phyloP scores from a whole-genome alignment of 2,329 filamentous ascomycete genomes.

The Thielaviopsis ethacetica region DNA sequence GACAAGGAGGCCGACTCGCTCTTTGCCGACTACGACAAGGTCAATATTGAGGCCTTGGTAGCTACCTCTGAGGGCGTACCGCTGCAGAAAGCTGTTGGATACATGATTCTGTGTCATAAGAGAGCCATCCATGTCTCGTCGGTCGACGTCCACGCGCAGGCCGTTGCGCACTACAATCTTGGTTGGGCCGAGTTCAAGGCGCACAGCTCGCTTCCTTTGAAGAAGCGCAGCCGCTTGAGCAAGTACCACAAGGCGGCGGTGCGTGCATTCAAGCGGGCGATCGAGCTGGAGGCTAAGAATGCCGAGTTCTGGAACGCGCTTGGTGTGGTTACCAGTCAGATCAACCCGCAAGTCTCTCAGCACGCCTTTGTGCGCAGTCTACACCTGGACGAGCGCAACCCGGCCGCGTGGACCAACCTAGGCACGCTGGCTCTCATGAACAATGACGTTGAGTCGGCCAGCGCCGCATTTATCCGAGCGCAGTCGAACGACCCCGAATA shows the following conservation, averaged over 20 bases:
- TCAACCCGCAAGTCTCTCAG: slow-evolving; percentile 78
- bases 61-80: slow-evolving; percentile 22
- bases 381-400: slow-evolving; percentile 79
- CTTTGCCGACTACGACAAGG: slow-evolving; percentile 52
- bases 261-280: slow-evolving; percentile 84
- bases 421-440: slow-evolving; percentile 74
- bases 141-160: slow-evolving; percentile 69
- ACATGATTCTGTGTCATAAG: slow-evolving; percentile 74
- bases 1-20: slow-evolving; percentile 26
- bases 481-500: slow-evolving; percentile 93
- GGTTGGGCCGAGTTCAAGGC: slow-evolving; percentile 86
- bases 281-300: slow-evolving; percentile 88
- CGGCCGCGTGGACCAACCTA: slow-evolving; percentile 78
- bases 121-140: slow-evolving; percentile 59
- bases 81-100: slow-evolving; percentile 45
- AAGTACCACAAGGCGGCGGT: slow-evolving; percentile 68
- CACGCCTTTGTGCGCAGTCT: slow-evolving; percentile 85
- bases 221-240: slow-evolving; percentile 38
- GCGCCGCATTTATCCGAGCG: slow-evolving; percentile 74
- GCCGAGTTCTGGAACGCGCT: slow-evolving; percentile 95
- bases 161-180: slow-evolving; percentile 93
- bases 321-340: slow-evolving; percentile 71
- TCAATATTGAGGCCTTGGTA: slow-evolving; percentile 28
- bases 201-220: slow-evolving; percentile 45
- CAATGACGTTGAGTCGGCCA: slow-evolving; percentile 71